These are phyloP conservation scores for Gynochthodes officinalis DNA, from an alignment of 257 asterid species.

Conservation along the genomic window DNA sequence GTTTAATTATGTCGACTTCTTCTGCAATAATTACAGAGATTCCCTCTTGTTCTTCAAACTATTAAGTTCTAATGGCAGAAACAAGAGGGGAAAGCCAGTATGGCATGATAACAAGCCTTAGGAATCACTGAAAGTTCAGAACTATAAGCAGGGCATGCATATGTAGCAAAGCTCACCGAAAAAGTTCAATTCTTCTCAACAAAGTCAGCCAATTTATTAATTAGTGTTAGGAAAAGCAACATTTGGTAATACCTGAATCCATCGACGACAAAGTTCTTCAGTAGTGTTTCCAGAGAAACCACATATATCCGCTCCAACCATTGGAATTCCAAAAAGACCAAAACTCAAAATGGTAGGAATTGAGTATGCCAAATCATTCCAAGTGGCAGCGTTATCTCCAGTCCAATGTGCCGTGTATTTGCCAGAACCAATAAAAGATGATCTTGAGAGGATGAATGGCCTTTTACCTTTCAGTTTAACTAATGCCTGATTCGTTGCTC, in stretches of 20 bases:
- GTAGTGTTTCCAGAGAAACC: slow-evolving; percentile 66
- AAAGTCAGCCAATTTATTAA: not conserved
- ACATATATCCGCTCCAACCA: slow-evolving; percentile 98
- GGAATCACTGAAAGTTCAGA: not conserved
- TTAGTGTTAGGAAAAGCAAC: not conserved
- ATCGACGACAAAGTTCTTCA: slow-evolving; percentile 88
- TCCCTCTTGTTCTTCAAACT: not conserved
- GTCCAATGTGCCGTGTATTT: slow-evolving; percentile 95
- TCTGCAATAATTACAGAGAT: not conserved
- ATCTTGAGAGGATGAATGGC: slow-evolving; percentile 83
- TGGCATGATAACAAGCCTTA: not conserved
- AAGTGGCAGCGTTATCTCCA: slow-evolving; percentile 84
- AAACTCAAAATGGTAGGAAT: slow-evolving; percentile 67
- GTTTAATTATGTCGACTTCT: not conserved
- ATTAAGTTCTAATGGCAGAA: not conserved
- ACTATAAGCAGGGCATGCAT: not conserved
- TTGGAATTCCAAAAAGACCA: slow-evolving; percentile 85
- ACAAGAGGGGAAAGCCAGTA: not conserved
- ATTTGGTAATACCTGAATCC: slow-evolving; percentile 47
- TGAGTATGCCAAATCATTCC: slow-evolving; percentile 76
- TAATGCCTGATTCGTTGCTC: slow-evolving; percentile 64
- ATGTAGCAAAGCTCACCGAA: no score
- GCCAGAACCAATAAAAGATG: slow-evolving; percentile 88
- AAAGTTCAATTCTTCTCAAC: not conserved
- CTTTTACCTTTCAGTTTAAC: slow-evolving; percentile 50